phyloP scores from a whole-genome alignment of 2,329 filamentous ascomycete genomes.

The Metarhizium album region DNA sequence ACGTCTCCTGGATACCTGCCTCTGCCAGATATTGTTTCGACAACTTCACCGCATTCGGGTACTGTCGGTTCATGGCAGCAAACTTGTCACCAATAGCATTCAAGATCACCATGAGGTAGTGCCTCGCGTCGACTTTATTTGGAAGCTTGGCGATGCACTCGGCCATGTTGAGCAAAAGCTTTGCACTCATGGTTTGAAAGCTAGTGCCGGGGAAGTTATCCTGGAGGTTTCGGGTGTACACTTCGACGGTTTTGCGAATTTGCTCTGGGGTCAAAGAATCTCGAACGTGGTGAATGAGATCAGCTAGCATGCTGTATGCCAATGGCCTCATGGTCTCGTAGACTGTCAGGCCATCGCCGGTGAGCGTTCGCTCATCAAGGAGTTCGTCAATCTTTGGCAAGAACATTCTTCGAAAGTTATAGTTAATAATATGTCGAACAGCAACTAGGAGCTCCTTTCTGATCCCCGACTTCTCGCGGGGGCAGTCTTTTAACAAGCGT shows the following conservation, averaged over 20 bases:
- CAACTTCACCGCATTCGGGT: conserved; percentile 86
- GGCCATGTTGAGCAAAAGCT: conserved; percentile 92
- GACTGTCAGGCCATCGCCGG: conserved; percentile 90
- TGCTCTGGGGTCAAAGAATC: conserved; percentile 82
- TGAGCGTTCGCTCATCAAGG: conserved; percentile 84
- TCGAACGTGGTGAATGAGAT: conserved; percentile 92
- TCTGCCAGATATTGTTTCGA: conserved; percentile 68
- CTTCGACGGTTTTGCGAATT: conserved; percentile 90
- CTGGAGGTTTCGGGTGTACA: conserved; percentile 92
- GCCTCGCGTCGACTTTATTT: conserved; percentile 86
- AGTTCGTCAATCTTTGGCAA: conserved; percentile 89
- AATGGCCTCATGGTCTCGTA: conserved; percentile 93
- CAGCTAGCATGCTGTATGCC: conserved; percentile 96
- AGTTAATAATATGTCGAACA: conserved; percentile 97
- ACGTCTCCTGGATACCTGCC: conserved; percentile 56
- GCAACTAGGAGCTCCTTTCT: conserved; percentile 93
- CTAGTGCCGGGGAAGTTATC: conserved; percentile 95
- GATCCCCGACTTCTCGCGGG: conserved; percentile 83
- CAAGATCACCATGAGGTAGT: conserved; percentile 93
- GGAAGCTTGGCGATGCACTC: conserved; percentile 92
- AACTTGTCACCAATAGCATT: conserved; percentile 99
- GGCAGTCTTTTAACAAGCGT: conserved; percentile 83
- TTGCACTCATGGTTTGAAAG: conserved; percentile 99
- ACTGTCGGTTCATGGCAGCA: conserved; percentile 93
- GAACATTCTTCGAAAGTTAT: conserved; percentile 95